A percentile compares a stretch with the other conserved stretches of the same genome.
These are phyloP conservation scores for Adansonia digitata DNA, from an alignment of 345 rosid species.

Conservation along the genomic window DNA sequence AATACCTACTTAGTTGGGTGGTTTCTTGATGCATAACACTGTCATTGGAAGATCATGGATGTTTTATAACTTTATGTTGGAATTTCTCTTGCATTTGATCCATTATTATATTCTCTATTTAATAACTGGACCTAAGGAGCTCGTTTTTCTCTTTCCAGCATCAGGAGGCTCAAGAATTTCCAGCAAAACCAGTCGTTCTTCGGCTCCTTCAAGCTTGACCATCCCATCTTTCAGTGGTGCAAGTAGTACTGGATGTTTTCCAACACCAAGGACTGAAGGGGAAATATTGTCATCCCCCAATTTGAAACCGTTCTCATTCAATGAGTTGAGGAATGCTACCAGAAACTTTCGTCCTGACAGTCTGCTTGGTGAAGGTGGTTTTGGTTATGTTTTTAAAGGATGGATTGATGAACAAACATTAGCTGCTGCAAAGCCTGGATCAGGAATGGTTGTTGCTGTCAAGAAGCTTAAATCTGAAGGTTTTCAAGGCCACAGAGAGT, in stretches of 20 bases:
- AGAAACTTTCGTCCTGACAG: conserved; percentile 86
- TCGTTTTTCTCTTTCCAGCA: conserved; percentile 20
- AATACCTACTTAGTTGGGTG: background rate
- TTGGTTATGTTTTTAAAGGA: conserved; percentile 89
- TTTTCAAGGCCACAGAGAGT: conserved; percentile 94
- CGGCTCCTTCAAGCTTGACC: conserved; percentile 53
- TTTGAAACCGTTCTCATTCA: conserved; percentile 72
- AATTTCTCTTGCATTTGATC: background rate
- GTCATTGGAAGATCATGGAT: background rate
- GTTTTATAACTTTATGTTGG: background rate
- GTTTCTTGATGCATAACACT: background rate
- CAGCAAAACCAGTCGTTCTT: conserved; percentile 67
- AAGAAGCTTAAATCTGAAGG: conserved; percentile 94
- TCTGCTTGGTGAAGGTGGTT: conserved; percentile 95
- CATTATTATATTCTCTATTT: background rate
- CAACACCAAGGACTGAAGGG: conserved; percentile 84
- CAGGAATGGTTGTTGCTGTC: conserved; percentile 88
- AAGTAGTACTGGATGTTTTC: conserved; percentile 50
- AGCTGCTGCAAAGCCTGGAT: conserved; percentile 74
- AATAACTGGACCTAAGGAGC: background rate
- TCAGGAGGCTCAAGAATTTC: conserved; percentile 55
- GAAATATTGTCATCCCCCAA: conserved; percentile 81
- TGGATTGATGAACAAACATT: conserved; percentile 74
- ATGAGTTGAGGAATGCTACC: conserved; percentile 76
- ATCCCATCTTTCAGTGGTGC: conserved; percentile 52